A percentile compares a stretch with the other conserved stretches of the same genome.
Conservation (phyloP, 768 basidiomycete species). For the Sporobolomyces roseus region DNA sequence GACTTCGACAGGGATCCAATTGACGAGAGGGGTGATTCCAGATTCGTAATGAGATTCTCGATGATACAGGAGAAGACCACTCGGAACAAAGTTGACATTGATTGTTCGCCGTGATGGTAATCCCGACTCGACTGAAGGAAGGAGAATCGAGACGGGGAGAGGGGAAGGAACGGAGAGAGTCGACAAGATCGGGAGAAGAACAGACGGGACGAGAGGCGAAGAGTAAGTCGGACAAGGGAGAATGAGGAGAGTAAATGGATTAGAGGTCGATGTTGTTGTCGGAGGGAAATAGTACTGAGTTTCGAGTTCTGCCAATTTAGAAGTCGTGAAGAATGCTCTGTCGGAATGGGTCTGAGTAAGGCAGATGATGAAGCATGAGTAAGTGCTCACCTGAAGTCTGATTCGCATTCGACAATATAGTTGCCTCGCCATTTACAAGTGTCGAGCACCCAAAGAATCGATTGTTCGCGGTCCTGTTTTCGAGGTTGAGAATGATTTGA, state of each 20-base stretch:
- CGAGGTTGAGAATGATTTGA: neutral
- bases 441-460: slow-evolving; percentile 34
- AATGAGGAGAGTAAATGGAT: too few relatives aligned
- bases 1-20: slow-evolving; percentile 26
- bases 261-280: too few relatives aligned
- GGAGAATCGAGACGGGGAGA: slow-evolving; percentile 16
- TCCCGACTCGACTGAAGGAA: neutral
- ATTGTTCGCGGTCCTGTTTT: slow-evolving; percentile 7
- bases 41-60: slow-evolving; percentile 25
- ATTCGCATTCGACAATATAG: slow-evolving; percentile 24
- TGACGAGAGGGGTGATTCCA: slow-evolving; percentile 26
- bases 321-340: slow-evolving; percentile 36
- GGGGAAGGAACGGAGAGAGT: neutral
- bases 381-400: slow-evolving; percentile 22
- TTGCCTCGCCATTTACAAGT: slow-evolving; percentile 28
- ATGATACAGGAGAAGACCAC: slow-evolving; percentile 32
- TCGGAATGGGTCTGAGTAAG: neutral
- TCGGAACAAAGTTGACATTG: slow-evolving; percentile 11
- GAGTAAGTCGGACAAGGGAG: too few relatives aligned
- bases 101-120: neutral
- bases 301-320: slow-evolving; percentile 36
- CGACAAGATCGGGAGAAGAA: too few relatives aligned
- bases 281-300: slow-evolving; percentile 17
- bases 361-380: neutral
- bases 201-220: too few relatives aligned